A percentile compares a stretch with the other conserved stretches of the same genome.
Conservation (phyloP, 2,329 filamentous ascomycete genomes). For the Didymella pinodella region DNA sequence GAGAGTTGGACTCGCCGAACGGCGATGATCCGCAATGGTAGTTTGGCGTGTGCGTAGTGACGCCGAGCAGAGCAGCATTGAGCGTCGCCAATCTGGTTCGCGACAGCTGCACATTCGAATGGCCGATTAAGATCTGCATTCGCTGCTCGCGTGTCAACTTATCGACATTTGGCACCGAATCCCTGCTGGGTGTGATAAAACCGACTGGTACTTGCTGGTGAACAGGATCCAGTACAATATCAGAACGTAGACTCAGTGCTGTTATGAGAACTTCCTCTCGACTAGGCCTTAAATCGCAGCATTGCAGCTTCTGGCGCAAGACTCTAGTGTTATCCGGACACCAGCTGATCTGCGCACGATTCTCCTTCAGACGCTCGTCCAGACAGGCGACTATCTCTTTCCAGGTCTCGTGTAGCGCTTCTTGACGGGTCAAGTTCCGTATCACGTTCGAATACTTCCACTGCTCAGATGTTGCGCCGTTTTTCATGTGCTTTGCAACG, state of each 20-base stretch:
- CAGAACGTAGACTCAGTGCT: constrained; percentile 47
- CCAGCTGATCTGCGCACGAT: constrained; percentile 50
- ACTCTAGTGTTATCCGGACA: constrained; percentile 48
- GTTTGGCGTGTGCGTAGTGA: constrained; percentile 29
- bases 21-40: constrained; percentile 38
- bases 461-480: constrained; percentile 44
- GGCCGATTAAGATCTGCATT: constrained; percentile 48
- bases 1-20: constrained; percentile 37
- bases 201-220: constrained; percentile 44
- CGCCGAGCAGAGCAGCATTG: constrained; percentile 43
- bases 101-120: constrained; percentile 39
- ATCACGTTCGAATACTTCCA: constrained; percentile 53
- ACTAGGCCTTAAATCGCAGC: constrained; percentile 48
- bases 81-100: constrained; percentile 40
- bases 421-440: constrained; percentile 49
- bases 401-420: constrained; percentile 49
- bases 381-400: constrained; percentile 47
- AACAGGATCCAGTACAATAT: constrained; percentile 39
- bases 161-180: constrained; percentile 46
- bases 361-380: constrained; percentile 44
- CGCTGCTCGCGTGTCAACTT: constrained; percentile 45
- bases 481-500: constrained; percentile 51
- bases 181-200: constrained; percentile 46
- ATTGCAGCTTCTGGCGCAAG: constrained; percentile 49
- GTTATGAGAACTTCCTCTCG: constrained; percentile 49